Evolutionary conservation across 208 protist genomes (phyloP), one percentile per base, ranked within the genome.

Genomic region (Leishmania arabica): DNA sequence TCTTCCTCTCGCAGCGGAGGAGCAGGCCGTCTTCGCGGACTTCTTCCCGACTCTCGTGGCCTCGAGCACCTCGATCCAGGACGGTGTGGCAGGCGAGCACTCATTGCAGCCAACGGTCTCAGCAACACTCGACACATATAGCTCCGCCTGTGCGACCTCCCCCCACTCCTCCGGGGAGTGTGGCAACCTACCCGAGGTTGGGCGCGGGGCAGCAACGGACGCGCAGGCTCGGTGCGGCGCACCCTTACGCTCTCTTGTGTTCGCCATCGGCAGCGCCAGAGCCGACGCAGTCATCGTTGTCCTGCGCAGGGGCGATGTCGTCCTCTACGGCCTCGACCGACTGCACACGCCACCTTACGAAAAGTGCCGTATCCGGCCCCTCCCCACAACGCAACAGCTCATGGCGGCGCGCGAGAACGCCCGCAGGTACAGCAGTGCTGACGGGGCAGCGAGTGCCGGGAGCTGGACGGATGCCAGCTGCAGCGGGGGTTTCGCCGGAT

Each of bases 281-380:
- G 86, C 83, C 4, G 87, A 91, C 49, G 82, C 79, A 7, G 77
- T 91, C 40, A 78, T 93, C 13, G 88, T 86, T 49, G 93, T 97
- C 3, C 76, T 97, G 31, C 82, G 65, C 27, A 86, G 68, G 19
- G 80, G 83, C 7, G 71, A 93, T 17, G 82, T 97, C 17, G 81
- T 93, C 8, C 88, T 95, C 42, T 92, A 91, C 69, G 83, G 81
- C 19, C 73, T 97, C 21, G 74, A 70, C n/a, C 80, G 89, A 34
- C 65, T 60, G 8, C 27, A 49, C 60, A 56, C 45, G 21, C 88
- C 88, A 11, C 91, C 91, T 7, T 85, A 81, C 75, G 88, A 91
- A 70, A 71, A 92, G 64, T 80, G 68, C 47, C 89, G 93, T 27
- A 75, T 95, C 34, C 62, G 53, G 15, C 89, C 85, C 17, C 77